phyloP scores from a whole-genome alignment of 805 yeast genomes.

The Wickerhamiella hasegawae region DNA sequence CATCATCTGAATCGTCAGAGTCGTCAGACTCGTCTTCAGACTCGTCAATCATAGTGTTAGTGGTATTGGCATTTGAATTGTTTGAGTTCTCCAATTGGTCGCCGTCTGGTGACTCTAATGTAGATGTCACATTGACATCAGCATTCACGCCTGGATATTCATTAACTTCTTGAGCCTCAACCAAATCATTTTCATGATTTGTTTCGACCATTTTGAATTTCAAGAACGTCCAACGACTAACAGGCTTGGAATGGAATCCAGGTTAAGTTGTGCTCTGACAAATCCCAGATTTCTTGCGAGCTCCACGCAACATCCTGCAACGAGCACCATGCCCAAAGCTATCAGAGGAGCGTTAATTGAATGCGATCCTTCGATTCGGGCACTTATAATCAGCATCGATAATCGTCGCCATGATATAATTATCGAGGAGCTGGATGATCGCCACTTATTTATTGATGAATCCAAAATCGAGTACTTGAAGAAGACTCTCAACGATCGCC shows the following conservation, averaged over 20 bases:
- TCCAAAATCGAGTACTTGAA: constrained; percentile 63
- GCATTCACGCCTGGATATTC: neutral
- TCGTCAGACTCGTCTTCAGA: neutral
- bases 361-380: constrained; percentile 85
- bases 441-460: constrained; percentile 71
- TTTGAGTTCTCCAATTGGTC: neutral
- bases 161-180: neutral
- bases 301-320: neutral
- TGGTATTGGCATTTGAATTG: constrained; percentile 19
- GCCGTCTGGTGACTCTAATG: too few relatives aligned
- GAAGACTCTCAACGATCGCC: constrained; percentile 52
- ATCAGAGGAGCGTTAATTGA: constrained; percentile 22
- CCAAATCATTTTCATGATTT: neutral
- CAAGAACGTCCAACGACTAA: too few relatives aligned
- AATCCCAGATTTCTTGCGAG: neutral
- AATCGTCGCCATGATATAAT: constrained; percentile 57
- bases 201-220: neutral
- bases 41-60: neutral
- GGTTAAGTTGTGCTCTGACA: neutral
- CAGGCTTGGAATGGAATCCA: neutral
- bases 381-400: constrained; percentile 73
- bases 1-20: neutral
- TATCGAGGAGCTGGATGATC: constrained; percentile 73
- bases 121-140: neutral
- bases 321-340: constrained; percentile 12